Conservation (phyloP, 306 rosid genomes). For the Quercus berberidifolia region DNA sequence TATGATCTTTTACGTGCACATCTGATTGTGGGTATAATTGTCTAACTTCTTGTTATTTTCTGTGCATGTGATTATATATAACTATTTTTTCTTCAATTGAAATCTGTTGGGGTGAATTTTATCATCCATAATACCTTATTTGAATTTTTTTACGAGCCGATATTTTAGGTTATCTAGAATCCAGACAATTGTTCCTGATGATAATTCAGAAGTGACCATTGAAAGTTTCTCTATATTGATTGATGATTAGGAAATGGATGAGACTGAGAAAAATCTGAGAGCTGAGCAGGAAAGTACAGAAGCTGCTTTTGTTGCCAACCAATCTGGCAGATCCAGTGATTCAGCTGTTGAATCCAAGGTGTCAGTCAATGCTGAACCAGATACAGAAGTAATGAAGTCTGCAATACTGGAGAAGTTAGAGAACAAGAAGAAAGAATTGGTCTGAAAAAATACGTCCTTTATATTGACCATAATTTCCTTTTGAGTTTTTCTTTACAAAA, state of each 20-base stretch:
- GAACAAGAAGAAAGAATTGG: constrained; percentile 76
- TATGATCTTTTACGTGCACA: background rate
- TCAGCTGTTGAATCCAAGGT: constrained; percentile 32
- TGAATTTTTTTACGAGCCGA: background rate
- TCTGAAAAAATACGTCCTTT: constrained; percentile 20
- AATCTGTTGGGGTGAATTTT: background rate
- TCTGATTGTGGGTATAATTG: background rate
- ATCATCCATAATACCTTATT: background rate
- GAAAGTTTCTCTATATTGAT: background rate
- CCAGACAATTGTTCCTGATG: background rate
- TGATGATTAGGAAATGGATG: constrained; percentile 66
- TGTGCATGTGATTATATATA: background rate
- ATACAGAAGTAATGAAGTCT: constrained; percentile 38
- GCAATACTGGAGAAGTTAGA: constrained; percentile 58
- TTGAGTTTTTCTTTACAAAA: background rate
- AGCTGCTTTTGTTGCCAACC: constrained; percentile 25
- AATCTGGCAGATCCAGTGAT: constrained; percentile 31
- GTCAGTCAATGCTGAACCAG: constrained; percentile 28
- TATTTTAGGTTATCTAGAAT: background rate
- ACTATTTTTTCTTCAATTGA: background rate
- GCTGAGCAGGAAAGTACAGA: constrained; percentile 41
- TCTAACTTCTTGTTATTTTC: background rate
- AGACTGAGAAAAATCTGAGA: constrained; percentile 50
- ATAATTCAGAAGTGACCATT: background rate
- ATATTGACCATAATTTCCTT: constrained; percentile 7